These are phyloP conservation scores for Pezicula neosporulosa DNA, from an alignment of 2,329 filamentous ascomycete genomes.

Conservation along the genomic window DNA sequence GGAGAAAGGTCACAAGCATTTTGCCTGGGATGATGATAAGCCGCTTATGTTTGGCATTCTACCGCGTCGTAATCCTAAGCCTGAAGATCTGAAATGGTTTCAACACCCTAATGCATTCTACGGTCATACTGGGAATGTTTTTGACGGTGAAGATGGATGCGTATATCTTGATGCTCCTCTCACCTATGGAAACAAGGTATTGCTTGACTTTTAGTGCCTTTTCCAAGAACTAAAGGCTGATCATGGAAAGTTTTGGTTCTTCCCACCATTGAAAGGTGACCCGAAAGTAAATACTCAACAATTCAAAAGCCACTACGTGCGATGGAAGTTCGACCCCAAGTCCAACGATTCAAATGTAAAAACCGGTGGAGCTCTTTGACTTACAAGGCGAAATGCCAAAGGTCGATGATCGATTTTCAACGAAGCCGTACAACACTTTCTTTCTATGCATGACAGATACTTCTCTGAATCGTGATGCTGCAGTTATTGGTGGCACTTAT, in stretches of 20 bases:
- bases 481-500: not conserved
- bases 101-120: slow-evolving; percentile 36
- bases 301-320: too few relatives aligned
- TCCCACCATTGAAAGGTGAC: too few relatives aligned
- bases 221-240: slow-evolving; percentile 27
- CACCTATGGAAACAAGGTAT: slow-evolving; percentile 38
- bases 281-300: too few relatives aligned
- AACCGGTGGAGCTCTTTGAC: too few relatives aligned
- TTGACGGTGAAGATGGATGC: slow-evolving; percentile 41
- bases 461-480: not conserved
- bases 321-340: too few relatives aligned
- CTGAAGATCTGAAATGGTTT: slow-evolving; percentile 34
- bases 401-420: slow-evolving; percentile 32
- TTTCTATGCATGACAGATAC: not conserved
- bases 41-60: slow-evolving; percentile 49
- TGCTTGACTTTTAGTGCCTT: slow-evolving; percentile 33
- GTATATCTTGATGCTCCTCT: slow-evolving; percentile 35
- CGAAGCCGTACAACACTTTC: not conserved
- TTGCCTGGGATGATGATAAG: slow-evolving; percentile 49
- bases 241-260: slow-evolving; percentile 6
- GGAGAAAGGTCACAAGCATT: slow-evolving; percentile 43
- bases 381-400: too few relatives aligned
- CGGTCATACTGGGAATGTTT: slow-evolving; percentile 43
- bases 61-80: slow-evolving; percentile 42
- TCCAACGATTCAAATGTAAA: too few relatives aligned